phyloP scores from a whole-genome alignment of 768 basidiomycete genomes.

The Russula griseocarnosa region DNA sequence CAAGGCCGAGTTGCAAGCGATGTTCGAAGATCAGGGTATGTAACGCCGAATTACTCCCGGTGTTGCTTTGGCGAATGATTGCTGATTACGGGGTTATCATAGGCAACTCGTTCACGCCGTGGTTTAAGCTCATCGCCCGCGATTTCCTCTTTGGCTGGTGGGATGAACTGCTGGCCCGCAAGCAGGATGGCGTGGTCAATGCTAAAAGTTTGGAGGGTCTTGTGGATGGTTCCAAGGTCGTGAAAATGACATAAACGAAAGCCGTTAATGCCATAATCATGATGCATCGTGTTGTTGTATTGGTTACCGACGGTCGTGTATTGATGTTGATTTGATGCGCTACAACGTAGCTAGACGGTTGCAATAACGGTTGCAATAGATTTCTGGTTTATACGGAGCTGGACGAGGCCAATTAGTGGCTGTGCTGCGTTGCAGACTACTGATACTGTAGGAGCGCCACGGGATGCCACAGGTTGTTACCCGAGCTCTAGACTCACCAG shows the following conservation, averaged over 20 bases:
- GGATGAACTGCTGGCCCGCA: conserved; percentile 77
- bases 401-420: too few species aligned
- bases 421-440: too few species aligned
- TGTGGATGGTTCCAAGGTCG: conserved; percentile 68
- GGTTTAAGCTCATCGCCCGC: conserved; percentile 98
- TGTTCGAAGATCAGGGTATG: conserved; percentile 82
- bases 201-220: conserved; percentile 62
- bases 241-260: conserved; percentile 48
- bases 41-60: background rate
- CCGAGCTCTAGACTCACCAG: too few species aligned
- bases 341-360: background rate
- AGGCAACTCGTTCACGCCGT: conserved; percentile 93
- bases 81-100: conserved; percentile 9
- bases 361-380: background rate
- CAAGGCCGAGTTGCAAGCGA: conserved; percentile 81
- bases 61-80: conserved; percentile 4
- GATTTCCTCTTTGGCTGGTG: conserved; percentile 99
- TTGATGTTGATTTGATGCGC: background rate
- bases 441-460: too few species aligned
- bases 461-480: too few species aligned
- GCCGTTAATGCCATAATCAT: too few species aligned
- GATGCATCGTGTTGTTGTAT: background rate
- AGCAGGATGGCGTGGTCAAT: conserved; percentile 51
- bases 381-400: too few species aligned
- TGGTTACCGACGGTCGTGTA: background rate